Percentiles rank a stretch among this genome's conserved stretches.
phyloP scores from a whole-genome alignment of 78 protist species.

The Dictyostelium purpureum region DNA sequence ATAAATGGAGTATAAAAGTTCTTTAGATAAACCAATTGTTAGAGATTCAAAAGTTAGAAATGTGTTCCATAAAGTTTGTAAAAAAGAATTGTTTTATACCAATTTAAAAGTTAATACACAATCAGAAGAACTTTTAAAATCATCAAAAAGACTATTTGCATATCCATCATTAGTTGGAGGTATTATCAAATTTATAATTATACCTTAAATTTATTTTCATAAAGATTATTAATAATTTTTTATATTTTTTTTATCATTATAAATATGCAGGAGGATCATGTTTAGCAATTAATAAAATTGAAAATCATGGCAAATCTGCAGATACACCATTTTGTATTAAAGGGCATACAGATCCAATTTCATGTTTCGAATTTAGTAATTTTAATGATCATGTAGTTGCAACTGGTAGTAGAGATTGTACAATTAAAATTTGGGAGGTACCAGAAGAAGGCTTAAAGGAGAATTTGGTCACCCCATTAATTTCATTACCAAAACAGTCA shows the following conservation, averaged over 20 bases:
- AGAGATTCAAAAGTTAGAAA: constrained; percentile 74
- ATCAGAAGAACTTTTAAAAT: constrained; percentile 56
- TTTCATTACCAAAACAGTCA: constrained; percentile 87
- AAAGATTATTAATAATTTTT: background rate
- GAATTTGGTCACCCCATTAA: constrained; percentile 28
- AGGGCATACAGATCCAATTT: constrained; percentile 93
- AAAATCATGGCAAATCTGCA: constrained; percentile 53
- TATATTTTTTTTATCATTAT: background rate
- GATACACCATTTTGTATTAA: constrained; percentile 71
- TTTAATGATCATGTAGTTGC: constrained; percentile 93
- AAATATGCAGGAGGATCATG: constrained; percentile 65
- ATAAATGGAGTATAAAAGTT: constrained; percentile 64
- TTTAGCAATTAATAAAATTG: constrained; percentile 44
- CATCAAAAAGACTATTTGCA: constrained; percentile 57
- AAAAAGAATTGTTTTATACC: constrained; percentile 70
- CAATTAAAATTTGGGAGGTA: constrained; percentile 92
- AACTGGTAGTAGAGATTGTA: constrained; percentile 95
- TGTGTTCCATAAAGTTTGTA: constrained; percentile 65
- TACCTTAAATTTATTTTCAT: background rate
- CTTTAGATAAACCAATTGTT: constrained; percentile 60
- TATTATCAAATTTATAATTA: background rate
- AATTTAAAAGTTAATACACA: constrained; percentile 56
- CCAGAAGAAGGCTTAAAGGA: constrained; percentile 91
- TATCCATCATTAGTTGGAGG: constrained; percentile 76
- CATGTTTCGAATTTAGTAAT: constrained; percentile 93